These are phyloP conservation scores for Desmodesmus armatus DNA, from an alignment of 139 green algal species.

Conservation along the genomic window DNA sequence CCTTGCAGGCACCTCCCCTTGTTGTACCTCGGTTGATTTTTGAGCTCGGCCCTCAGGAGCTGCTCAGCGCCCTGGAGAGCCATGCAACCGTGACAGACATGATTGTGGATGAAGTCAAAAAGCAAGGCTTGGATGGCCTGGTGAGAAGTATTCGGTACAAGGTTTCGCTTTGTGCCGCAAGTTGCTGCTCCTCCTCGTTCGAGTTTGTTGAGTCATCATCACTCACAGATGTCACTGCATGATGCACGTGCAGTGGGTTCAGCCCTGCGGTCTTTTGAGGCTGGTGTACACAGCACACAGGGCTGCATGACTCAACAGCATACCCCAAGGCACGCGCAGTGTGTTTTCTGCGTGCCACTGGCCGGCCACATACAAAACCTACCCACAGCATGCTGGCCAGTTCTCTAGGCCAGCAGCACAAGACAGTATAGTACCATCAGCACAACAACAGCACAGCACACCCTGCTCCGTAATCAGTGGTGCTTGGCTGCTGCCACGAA, in stretches of 20 bases:
- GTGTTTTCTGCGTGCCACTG: too few species aligned
- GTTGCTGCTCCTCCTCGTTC: background rate
- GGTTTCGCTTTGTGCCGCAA: background rate
- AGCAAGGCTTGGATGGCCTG: constrained; percentile 59
- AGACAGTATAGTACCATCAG: too few species aligned
- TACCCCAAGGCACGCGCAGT: too few species aligned
- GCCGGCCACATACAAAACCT: too few species aligned
- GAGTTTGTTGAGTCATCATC: background rate
- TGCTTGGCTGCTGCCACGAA: too few species aligned
- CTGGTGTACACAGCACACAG: too few species aligned
- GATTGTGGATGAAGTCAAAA: constrained; percentile 37
- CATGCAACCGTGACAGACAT: background rate
- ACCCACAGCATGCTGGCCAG: too few species aligned
- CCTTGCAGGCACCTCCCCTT: background rate
- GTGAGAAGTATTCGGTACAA: constrained; percentile 37
- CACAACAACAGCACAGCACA: too few species aligned
- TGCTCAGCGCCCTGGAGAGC: constrained; percentile 35
- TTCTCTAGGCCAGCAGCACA: too few species aligned
- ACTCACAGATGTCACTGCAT: background rate
- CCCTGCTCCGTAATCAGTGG: too few species aligned
- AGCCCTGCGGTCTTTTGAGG: background rate
- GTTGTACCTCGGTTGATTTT: constrained; percentile 63
- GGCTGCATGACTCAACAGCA: too few species aligned
- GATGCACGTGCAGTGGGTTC: background rate
- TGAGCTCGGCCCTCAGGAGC: constrained; percentile 45